phyloP scores from a whole-genome alignment of 768 basidiomycete genomes.

The Trametes coccinea region DNA sequence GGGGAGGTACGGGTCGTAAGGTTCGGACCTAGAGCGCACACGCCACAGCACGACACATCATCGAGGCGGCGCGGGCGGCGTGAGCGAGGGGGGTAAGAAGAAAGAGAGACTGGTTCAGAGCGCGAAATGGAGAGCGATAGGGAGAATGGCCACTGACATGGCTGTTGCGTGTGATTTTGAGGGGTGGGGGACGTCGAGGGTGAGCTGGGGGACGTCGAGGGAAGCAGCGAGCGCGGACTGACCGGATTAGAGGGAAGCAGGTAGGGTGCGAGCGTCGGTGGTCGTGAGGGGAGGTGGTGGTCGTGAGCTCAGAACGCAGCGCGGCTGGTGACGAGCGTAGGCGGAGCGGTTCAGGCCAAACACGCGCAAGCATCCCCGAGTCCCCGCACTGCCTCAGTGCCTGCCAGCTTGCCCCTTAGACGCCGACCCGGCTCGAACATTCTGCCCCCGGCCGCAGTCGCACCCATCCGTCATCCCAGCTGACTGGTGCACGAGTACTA shows the following conservation, averaged over 20 bases:
- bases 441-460: neutral
- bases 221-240: constrained; percentile 8
- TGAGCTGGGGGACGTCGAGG: constrained; percentile 6
- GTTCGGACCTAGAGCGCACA: constrained; percentile 74
- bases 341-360: constrained; percentile 19
- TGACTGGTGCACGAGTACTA: neutral
- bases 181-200: neutral
- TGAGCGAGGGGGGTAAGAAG: neutral
- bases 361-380: constrained; percentile 17
- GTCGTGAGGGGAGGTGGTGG: constrained; percentile 22
- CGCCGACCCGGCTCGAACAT: neutral
- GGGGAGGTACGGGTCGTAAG: constrained; percentile 98
- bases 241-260: constrained; percentile 16
- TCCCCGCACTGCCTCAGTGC: constrained; percentile 16
- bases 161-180: constrained; percentile 16
- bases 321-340: constrained; percentile 23
- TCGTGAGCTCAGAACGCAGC: constrained; percentile 9
- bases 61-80: neutral
- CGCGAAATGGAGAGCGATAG: constrained; percentile 8
- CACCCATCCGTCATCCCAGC: neutral
- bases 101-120: constrained; percentile 9
- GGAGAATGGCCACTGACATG: constrained; percentile 24
- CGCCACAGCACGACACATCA: constrained; percentile 2
- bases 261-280: constrained; percentile 19
- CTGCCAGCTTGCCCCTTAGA: neutral